Base-by-base conservation (phyloP, 805 yeast genomes). In the Lipomyces sp. region DNA sequence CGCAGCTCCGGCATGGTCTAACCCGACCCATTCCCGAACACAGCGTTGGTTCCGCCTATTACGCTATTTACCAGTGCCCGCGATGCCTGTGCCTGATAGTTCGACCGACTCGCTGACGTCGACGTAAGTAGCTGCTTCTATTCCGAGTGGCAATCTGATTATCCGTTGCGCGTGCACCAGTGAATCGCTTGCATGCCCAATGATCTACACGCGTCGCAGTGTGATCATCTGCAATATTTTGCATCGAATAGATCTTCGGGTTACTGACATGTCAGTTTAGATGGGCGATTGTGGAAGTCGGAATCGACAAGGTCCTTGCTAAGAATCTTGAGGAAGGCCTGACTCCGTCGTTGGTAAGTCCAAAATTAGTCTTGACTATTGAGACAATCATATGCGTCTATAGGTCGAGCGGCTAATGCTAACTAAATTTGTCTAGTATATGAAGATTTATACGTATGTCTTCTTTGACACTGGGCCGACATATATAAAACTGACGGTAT, bases 231-330 rank as follows among this genome's bases (percentile, higher is more conserved):
- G 51, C 29, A 29, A n/a, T 4, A 5, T 35, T 42, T 13, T n/a
- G 32, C 48, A 15, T 10, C 48, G 48, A 42, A n/a, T n/a, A 4
- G 18, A 15, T 42, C 48, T 24, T 42, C 48, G 48, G 39, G 48
- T 2, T 15, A 53, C 58, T 34, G 39, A n/a, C 63, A 42, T 34
- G 62, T 53, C 33, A 29, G 15, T 29, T 7, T 35, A 76, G 79
- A 35, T 80, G 83, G 83, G 69, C 75, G 53, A 79, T 75, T 70
- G 80, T 80, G 55, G 75, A 77, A 53, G 69, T 74, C 33, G 83
- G 83, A 34, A 75, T 81, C 54, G 76, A 78, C 68, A 72, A 74
- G 64, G 75, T 80, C 59, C 75, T 80, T 65, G 79, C 76, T 48
- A 73, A 75, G 56, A 80, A 79, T 62, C 72, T 77, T 35, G 72